Percentiles rank a stretch among this genome's conserved stretches.
Conservation (phyloP, 2,329 filamentous ascomycete species). For the Pseudocercospora macadamiae region DNA sequence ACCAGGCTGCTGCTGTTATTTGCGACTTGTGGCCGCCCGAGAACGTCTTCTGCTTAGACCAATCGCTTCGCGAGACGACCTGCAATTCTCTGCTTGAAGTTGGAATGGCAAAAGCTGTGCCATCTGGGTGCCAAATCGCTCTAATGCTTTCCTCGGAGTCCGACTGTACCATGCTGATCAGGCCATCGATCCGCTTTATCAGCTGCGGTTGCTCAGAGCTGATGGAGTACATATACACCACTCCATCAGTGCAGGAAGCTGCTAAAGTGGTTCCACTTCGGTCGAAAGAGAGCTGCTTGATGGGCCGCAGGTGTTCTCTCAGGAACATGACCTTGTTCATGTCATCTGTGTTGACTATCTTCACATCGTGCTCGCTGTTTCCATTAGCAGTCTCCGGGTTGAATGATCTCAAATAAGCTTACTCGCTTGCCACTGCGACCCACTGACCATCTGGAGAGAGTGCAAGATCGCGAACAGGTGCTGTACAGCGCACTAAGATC, state of each 20-base stretch:
- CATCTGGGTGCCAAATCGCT: slow-evolving; percentile 91
- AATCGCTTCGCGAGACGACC: slow-evolving; percentile 84
- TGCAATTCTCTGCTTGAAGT: slow-evolving; percentile 82
- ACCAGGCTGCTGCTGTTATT: slow-evolving; percentile 88
- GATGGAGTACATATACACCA: slow-evolving; percentile 87
- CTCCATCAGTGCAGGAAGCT: slow-evolving; percentile 84
- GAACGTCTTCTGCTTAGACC: slow-evolving; percentile 83
- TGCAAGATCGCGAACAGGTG: slow-evolving; percentile 84
- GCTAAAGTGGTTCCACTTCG: slow-evolving; percentile 74
- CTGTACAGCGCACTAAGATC: slow-evolving; percentile 78
- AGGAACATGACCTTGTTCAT: slow-evolving; percentile 76
- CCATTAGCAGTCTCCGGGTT: slow-evolving; percentile 25
- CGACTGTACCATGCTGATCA: slow-evolving; percentile 77
- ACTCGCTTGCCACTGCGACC: slow-evolving; percentile 96
- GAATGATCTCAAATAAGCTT: slow-evolving; percentile 36
- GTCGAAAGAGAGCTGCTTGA: slow-evolving; percentile 91
- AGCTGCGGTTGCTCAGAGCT: slow-evolving; percentile 77
- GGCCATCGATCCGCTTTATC: slow-evolving; percentile 79
- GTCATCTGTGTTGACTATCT: slow-evolving; percentile 81
- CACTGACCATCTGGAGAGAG: slow-evolving; percentile 80
- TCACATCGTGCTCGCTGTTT: slow-evolving; percentile 77
- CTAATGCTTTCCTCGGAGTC: slow-evolving; percentile 75
- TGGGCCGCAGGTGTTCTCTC: slow-evolving; percentile 75
- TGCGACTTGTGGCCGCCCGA: slow-evolving; percentile 77
- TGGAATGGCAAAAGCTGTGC: slow-evolving; percentile 82